Evolutionary conservation across 805 yeast genomes (phyloP), one percentile per base, ranked within the genome.

Genomic region (Wickerhamomyces strasburgensis): DNA sequence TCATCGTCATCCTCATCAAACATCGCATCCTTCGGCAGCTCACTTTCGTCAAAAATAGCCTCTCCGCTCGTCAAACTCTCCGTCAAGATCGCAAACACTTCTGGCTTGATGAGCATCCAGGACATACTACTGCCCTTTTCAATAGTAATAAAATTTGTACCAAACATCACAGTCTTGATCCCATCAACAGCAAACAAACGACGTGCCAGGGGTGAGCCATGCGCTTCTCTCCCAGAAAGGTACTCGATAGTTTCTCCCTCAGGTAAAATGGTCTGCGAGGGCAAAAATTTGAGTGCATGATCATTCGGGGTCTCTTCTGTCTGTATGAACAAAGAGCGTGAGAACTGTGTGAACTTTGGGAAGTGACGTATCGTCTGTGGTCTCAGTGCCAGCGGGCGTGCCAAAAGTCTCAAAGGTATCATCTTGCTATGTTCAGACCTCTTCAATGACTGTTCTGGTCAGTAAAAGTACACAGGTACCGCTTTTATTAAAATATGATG

Each of bases 231-330:
- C 2, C 89, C 89, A 35, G 73, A 70, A 27, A 81, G 64, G 48
- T 78, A 83, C 59, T 87, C 96, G 19, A 78, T 61, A 0, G 95
- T 85, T 43, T 73, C 70, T 29, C 76, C 75, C 15, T 65, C 69
- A 3, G 82, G 82, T 14, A 86, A 62, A n/a, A 86, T 73, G 30
- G 68, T 66, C 60, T 72, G 75, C 10, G 87, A 79, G 1, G 96
- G 95, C 23, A 85, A 58, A 51, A 87, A 87, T 66, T 87, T 87
- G 39, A 87, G 61, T 0, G 96, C 96, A 48, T 84, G 79, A 37
- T 79, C 89, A 55, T 87, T 87, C 2, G 96, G 96, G 0, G 96
- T 87, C 21, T 80, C 76, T 24, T 82, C 79, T 0, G 96, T 87
- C 56, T 85, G 94, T 30, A 87, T 87, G 58, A 79, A 82, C 23